Conservation (phyloP, 2,329 filamentous ascomycete genomes). For the Penicillium sp. region DNA sequence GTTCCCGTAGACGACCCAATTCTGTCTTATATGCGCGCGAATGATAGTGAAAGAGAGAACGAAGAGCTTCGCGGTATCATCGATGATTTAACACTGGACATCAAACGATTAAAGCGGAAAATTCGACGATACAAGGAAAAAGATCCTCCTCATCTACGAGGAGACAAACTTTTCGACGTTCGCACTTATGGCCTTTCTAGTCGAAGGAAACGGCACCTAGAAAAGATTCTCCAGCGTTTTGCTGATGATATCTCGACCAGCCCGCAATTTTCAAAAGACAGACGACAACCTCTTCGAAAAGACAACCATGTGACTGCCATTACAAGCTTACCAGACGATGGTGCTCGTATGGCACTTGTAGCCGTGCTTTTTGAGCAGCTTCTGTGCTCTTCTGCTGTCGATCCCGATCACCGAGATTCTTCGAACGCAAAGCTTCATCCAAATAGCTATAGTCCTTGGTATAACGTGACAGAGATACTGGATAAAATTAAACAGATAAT, state of each 20-base stretch:
- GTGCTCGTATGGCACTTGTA: slow-evolving; percentile 3
- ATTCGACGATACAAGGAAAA: slow-evolving; percentile 68
- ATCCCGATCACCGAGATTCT: not conserved
- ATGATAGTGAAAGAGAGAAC: slow-evolving; percentile 55
- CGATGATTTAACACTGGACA: slow-evolving; percentile 80
- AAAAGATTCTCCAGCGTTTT: slow-evolving; percentile 64
- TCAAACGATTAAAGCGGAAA: slow-evolving; percentile 71
- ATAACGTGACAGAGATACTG: slow-evolving; percentile 57
- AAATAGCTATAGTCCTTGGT: not conserved
- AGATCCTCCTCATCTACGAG: slow-evolving; percentile 60
- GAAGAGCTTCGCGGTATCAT: slow-evolving; percentile 80
- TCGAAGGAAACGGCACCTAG: slow-evolving; percentile 71
- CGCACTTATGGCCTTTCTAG: slow-evolving; percentile 70
- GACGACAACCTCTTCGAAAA: not conserved
- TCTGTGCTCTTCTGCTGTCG: not conserved
- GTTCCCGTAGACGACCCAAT: slow-evolving; percentile 29
- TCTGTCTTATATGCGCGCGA: slow-evolving; percentile 12
- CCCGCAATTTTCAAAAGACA: not conserved
- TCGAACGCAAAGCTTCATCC: not conserved
- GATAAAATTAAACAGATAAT: slow-evolving; percentile 83
- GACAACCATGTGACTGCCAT: not conserved
- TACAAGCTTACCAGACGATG: not conserved
- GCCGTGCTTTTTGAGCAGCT: slow-evolving; percentile 9
- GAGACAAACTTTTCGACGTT: slow-evolving; percentile 77
- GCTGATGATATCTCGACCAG: slow-evolving; percentile 37